Base-by-base conservation (phyloP, 1,284 basidiomycete species). In the Violaceomyces palustris region DNA sequence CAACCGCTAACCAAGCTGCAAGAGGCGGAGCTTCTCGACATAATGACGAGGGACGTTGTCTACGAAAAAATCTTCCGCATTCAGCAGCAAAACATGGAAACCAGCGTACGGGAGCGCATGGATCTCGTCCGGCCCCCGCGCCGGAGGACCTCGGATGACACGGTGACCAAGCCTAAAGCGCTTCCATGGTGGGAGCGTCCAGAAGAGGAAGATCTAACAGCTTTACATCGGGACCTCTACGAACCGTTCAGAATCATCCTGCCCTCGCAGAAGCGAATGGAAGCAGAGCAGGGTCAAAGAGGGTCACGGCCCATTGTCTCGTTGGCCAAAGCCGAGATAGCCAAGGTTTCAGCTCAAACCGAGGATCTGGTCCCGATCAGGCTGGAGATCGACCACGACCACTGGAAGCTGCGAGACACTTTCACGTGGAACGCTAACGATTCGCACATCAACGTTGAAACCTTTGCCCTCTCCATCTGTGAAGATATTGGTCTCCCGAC, bases 381-480 rank as follows among this genome's bases (percentile, higher is more conserved):
- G 17, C 78, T 99, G 39, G 94, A 98, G 74, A 84, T 97, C 64
- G 94, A 98, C 63, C 84, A 93, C 42, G 80, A 81, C 39, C 86
- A 88, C 69, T 85, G 87, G 72, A 88, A 86, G 74, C 83, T 97
- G 78, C 83, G 90, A 28, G 93, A 99, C 73, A 92, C 93, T 0
- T 96, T 98, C 74, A 82, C 93, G 26, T 99, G 93, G 93, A 96
- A 98, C 69, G 77, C 92, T 40, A 36, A 69, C 88, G 93, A 97
- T 74, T 83, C 87, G 2, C 78, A 89, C 40, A 83, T 94, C 27
- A 87, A 88, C 0, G 88, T 91, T 2, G 88, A 94, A 67, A 75
- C 83, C 28, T 96, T 98, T 67, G 92, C 92, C 1, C 84, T 86
- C 61, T 84, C 85, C 9, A 77, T 98, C 15, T 86, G 93, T 32